A percentile compares a stretch with the other conserved stretches of the same genome.
phyloP scores from a whole-genome alignment of 495 filamentous ascomycete species.

The Penicillium nucicola region DNA sequence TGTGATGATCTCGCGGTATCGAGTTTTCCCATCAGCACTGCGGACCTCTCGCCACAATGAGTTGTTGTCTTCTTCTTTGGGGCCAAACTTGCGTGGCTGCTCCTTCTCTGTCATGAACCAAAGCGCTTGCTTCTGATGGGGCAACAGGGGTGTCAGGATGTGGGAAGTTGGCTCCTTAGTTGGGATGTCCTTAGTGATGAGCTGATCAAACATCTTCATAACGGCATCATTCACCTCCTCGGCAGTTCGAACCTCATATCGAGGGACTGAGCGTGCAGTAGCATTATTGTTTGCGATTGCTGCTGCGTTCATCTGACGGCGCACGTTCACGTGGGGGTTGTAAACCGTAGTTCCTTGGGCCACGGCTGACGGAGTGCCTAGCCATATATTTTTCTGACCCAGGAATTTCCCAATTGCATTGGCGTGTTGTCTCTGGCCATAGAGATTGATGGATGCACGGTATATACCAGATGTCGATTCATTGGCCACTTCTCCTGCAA shows the following conservation, averaged over 20 bases:
- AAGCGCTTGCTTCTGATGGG: constrained; percentile 89
- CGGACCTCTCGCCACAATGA: constrained; percentile 69
- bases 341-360: constrained; percentile 62
- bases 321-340: constrained; percentile 63
- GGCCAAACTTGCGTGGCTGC: constrained; percentile 52
- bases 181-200: constrained; percentile 72
- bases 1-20: constrained; percentile 82
- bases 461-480: constrained; percentile 49
- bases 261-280: constrained; percentile 24
- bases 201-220: constrained; percentile 79
- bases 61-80: constrained; percentile 55
- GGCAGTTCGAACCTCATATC: constrained; percentile 59
- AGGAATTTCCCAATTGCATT: constrained; percentile 62
- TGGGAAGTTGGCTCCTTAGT: constrained; percentile 62
- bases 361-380: constrained; percentile 59
- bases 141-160: constrained; percentile 68
- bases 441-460: constrained; percentile 68
- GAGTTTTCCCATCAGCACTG: constrained; percentile 48
- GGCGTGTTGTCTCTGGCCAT: constrained; percentile 69
- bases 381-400: constrained; percentile 58
- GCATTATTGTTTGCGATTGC: constrained; percentile 14
- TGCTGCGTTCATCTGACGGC: constrained; percentile 30
- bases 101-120: constrained; percentile 87
- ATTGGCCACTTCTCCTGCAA: constrained; percentile 54
- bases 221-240: constrained; percentile 86